Evolutionary conservation across 1,139 yeast species (phyloP).

Genomic region (Debaryomyces udenii): DNA sequence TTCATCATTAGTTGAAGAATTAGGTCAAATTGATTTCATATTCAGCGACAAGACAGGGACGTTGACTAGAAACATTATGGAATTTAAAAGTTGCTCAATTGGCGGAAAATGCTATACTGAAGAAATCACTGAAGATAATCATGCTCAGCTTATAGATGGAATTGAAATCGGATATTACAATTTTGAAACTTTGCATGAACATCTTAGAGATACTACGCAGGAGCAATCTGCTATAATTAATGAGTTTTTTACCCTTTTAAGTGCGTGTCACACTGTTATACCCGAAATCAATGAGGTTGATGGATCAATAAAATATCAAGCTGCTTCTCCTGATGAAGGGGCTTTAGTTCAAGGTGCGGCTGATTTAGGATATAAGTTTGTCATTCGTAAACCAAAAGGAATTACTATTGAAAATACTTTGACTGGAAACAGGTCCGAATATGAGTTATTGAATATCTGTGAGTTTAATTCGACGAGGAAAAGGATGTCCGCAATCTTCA

Average conservation of each 20-base stretch:
- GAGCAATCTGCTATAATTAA: slow-evolving; percentile 69
- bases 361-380: slow-evolving; percentile 78
- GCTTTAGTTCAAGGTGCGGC: slow-evolving; percentile 97
- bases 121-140: slow-evolving; percentile 89
- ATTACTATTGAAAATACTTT: slow-evolving; percentile 65
- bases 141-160: slow-evolving; percentile 72
- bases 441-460: slow-evolving; percentile 85
- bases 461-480: slow-evolving; percentile 97
- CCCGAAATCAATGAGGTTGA: slow-evolving; percentile 72
- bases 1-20: slow-evolving; percentile 91
- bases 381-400: slow-evolving; percentile 81
- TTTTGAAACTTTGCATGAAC: slow-evolving; percentile 63
- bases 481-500: slow-evolving; percentile 93
- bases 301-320: slow-evolving; percentile 85
- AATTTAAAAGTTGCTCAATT: slow-evolving; percentile 89
- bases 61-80: slow-evolving; percentile 93
- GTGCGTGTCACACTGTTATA: slow-evolving; percentile 97
- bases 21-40: slow-evolving; percentile 94
- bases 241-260: slow-evolving; percentile 79
- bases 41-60: slow-evolving; percentile 98
- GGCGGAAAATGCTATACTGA: slow-evolving; percentile 90
- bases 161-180: slow-evolving; percentile 80
- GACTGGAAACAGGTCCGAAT: slow-evolving; percentile 42
- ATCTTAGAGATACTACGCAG: slow-evolving; percentile 42
- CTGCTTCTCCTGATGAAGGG: slow-evolving; percentile 99